Percentiles rank a stretch among this genome's conserved stretches.
These are phyloP conservation scores for Lasiosphaeriaceae sp. DNA, from an alignment of 495 filamentous ascomycete species.

Conservation along the genomic window DNA sequence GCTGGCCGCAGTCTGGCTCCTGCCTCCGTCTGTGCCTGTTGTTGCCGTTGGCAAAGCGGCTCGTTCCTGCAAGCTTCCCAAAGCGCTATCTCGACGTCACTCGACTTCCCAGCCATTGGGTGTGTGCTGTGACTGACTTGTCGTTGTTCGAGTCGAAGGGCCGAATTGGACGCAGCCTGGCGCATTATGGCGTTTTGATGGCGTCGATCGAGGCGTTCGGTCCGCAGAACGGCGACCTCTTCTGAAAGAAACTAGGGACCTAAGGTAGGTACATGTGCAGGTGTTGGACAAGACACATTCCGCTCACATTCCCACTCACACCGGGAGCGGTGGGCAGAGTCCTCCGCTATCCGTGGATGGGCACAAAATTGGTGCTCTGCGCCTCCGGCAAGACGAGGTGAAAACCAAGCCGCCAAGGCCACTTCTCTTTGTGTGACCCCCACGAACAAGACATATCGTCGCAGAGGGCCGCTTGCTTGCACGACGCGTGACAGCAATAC, in stretches of 20 bases:
- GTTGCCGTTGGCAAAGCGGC: neutral
- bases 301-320: neutral
- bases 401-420: too few species aligned
- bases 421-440: too few species aligned
- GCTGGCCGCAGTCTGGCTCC: neutral
- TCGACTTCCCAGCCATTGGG: conserved; percentile 5
- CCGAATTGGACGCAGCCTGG: conserved; percentile 22
- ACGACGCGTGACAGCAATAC: too few species aligned
- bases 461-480: too few species aligned
- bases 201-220: conserved; percentile 8
- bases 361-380: too few species aligned
- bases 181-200: conserved; percentile 21
- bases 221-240: conserved; percentile 10
- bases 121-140: neutral
- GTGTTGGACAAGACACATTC: neutral
- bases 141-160: conserved; percentile 15
- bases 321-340: neutral
- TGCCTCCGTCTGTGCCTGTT: neutral
- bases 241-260: neutral
- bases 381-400: too few species aligned
- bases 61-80: neutral
- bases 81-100: neutral
- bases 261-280: neutral
- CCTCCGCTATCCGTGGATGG: neutral
- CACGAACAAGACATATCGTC: too few species aligned